These are phyloP conservation scores for Scutellaria barbata DNA, from an alignment of 257 asterid species.

Conservation along the genomic window DNA sequence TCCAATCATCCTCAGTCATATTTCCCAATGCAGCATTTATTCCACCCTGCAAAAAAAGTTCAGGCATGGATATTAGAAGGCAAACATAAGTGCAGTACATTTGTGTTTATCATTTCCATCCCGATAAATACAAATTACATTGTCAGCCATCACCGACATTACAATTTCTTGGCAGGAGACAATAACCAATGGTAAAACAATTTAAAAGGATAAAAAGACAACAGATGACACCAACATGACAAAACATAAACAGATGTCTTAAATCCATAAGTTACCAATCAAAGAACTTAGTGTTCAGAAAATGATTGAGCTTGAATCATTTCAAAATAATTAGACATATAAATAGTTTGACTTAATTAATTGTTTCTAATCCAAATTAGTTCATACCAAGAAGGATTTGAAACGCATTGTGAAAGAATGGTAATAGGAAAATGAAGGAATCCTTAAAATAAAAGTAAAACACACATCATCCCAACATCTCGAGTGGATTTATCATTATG, in stretches of 20 bases:
- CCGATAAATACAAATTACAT: conserved; percentile 1
- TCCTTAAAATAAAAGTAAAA: background rate
- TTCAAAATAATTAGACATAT: background rate
- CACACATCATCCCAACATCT: background rate
- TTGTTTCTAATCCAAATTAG: background rate
- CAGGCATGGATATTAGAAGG: conserved; percentile 21
- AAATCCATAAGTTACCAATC: background rate
- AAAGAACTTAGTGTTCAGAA: background rate
- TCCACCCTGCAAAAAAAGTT: conserved; percentile 70
- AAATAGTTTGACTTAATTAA: background rate
- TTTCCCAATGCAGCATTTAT: conserved; percentile 98
- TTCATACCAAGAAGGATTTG: conserved; percentile 1
- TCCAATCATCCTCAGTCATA: conserved; percentile 98
- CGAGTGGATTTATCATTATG: background rate
- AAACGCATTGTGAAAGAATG: background rate
- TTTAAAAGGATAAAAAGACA: too few relatives aligned
- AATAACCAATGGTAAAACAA: too few relatives aligned
- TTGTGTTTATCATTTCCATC: background rate
- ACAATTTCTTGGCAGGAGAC: conserved; percentile 4
- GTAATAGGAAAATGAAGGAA: background rate
- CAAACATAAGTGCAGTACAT: conserved; percentile 9
- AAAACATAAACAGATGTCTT: background rate
- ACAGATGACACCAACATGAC: too few relatives aligned
- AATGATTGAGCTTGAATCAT: background rate
- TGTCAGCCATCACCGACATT: background rate